Evolutionary conservation across 73 alveolate genomes (phyloP).

Genomic region (Tetrahymena elliotti): DNA sequence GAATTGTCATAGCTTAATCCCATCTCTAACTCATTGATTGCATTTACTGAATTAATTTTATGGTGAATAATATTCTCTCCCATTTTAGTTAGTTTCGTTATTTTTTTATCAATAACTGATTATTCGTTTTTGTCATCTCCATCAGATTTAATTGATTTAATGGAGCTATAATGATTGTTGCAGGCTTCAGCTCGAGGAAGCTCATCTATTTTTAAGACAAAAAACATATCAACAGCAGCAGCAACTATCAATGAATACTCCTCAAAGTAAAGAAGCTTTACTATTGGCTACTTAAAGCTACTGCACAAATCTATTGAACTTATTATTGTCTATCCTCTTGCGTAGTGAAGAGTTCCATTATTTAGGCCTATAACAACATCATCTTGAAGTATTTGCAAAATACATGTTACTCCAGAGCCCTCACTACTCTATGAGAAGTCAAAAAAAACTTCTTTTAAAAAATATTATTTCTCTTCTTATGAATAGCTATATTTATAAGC

Average conservation of each 20-base stretch:
- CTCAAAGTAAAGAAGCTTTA: neutral
- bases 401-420: neutral
- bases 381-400: neutral
- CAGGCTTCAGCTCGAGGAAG: neutral
- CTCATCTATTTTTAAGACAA: neutral
- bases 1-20: neutral
- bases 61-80: neutral
- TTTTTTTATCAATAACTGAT: neutral
- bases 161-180: neutral
- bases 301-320: neutral
- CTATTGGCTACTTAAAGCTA: neutral
- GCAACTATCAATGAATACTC: neutral
- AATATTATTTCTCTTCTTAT: neutral
- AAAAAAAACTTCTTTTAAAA: neutral
- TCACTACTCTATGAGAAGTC: neutral
- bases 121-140: neutral
- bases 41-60: neutral
- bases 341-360: neutral
- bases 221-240: neutral
- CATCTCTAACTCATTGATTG: neutral
- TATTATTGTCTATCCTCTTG: neutral
- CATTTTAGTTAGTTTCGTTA: neutral
- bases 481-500: neutral
- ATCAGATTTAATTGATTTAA: neutral
- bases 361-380: neutral